Evolutionary conservation across 2,329 filamentous ascomycete species (phyloP).

Genomic region (Diaporthe citrichinensis): DNA sequence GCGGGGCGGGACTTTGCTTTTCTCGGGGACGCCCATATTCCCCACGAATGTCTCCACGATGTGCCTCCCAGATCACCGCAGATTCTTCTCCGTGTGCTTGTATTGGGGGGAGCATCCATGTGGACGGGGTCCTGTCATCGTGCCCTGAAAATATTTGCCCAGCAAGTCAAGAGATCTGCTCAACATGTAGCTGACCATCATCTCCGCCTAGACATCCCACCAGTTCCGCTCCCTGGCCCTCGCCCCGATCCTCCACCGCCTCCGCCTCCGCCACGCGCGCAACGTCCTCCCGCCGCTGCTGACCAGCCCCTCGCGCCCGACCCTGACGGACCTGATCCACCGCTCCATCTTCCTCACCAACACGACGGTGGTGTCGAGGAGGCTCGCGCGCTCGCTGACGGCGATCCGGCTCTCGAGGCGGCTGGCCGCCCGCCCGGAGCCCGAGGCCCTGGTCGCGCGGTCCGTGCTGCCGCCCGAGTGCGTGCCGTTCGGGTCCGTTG

Average conservation of each 20-base stretch:
- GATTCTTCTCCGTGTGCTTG: background rate
- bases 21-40: background rate
- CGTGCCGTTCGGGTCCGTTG: constrained; percentile 63
- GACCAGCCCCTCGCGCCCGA: constrained; percentile 69
- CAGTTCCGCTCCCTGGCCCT: constrained; percentile 73
- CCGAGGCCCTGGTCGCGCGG: constrained; percentile 72
- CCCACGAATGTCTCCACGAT: no score
- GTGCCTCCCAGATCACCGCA: no score
- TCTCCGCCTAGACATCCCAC: constrained; percentile 67
- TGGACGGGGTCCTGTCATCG: background rate
- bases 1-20: background rate
- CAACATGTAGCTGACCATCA: constrained; percentile 13
- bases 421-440: constrained; percentile 71
- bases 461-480: constrained; percentile 77
- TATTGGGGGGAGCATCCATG: background rate
- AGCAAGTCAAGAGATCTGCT: background rate
- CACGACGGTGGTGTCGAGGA: constrained; percentile 75
- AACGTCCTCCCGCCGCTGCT: constrained; percentile 69
- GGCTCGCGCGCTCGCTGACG: constrained; percentile 74
- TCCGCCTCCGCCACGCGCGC: constrained; percentile 72
- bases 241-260: constrained; percentile 75
- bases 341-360: constrained; percentile 77
- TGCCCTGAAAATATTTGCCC: background rate
- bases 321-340: constrained; percentile 72
- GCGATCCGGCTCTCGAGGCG: constrained; percentile 75